phyloP scores from a whole-genome alignment of 75 land plant genomes.

The Pinus tabuliformis region DNA sequence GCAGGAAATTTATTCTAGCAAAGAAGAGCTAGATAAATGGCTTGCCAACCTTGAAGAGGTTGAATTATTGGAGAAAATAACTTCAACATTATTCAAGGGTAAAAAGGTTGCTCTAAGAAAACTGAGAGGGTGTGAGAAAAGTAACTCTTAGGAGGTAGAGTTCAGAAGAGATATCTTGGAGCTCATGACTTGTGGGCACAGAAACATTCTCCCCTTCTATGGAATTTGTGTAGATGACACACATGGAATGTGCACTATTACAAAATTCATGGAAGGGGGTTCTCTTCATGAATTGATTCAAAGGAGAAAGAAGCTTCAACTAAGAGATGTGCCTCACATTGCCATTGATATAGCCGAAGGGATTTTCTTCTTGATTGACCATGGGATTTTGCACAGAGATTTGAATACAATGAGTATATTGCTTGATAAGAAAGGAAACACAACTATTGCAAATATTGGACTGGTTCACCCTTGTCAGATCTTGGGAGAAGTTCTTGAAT shows the following conservation, averaged over 20 bases:
- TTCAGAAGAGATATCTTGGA: slow-evolving; percentile 54
- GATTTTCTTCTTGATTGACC: slow-evolving; percentile 63
- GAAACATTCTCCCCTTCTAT: slow-evolving; percentile 54
- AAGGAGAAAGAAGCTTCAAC: slow-evolving; percentile 41
- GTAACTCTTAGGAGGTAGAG: slow-evolving; percentile 46
- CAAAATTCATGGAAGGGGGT: slow-evolving; percentile 68
- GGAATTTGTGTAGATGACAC: slow-evolving; percentile 59
- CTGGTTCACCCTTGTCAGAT: slow-evolving; percentile 42
- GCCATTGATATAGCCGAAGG: slow-evolving; percentile 66
- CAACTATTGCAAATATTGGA: slow-evolving; percentile 71
- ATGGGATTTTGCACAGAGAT: slow-evolving; percentile 62
- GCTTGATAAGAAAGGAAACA: slow-evolving; percentile 62
- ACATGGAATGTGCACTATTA: slow-evolving; percentile 53
- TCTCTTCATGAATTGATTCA: slow-evolving; percentile 46
- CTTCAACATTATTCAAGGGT: slow-evolving; percentile 49
- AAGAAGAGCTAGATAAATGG: slow-evolving; percentile 62
- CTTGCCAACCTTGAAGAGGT: slow-evolving; percentile 42
- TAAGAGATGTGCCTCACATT: slow-evolving; percentile 51
- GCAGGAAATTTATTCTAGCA: slow-evolving; percentile 57
- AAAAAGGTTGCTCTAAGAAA: slow-evolving; percentile 45
- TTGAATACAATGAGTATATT: slow-evolving; percentile 59
- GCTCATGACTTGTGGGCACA: slow-evolving; percentile 73
- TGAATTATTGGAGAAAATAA: slow-evolving; percentile 39
- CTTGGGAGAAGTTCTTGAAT: slow-evolving; percentile 54
- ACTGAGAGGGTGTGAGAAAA: slow-evolving; percentile 59